These are phyloP conservation scores for Pichia eremophila DNA, from an alignment of 805 yeast genomes.

Conservation along the genomic window DNA sequence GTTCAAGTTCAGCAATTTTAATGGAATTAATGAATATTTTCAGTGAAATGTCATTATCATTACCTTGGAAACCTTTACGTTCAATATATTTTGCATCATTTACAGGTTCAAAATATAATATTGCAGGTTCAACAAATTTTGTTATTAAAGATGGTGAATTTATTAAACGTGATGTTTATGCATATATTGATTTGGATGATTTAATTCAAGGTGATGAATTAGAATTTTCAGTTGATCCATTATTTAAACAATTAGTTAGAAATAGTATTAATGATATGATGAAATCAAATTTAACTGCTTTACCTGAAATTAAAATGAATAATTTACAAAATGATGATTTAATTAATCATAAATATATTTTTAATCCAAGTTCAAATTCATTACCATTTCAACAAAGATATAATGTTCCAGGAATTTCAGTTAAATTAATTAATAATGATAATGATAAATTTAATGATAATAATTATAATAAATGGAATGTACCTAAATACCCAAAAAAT, in stretches of 20 bases:
- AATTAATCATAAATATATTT: neutral
- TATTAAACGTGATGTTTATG: slow-evolving; percentile 50
- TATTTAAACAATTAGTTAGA: slow-evolving; percentile 40
- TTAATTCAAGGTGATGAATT: slow-evolving; percentile 45
- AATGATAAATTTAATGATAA: slow-evolving; percentile 4
- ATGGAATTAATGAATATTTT: slow-evolving; percentile 64
- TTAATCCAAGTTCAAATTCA: slow-evolving; percentile 2
- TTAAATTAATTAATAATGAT: slow-evolving; percentile 31
- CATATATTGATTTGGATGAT: slow-evolving; percentile 68
- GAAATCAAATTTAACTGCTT: slow-evolving; percentile 13
- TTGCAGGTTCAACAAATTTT: slow-evolving; percentile 81
- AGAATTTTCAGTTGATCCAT: slow-evolving; percentile 47
- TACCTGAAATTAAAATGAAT: neutral
- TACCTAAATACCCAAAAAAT: slow-evolving; percentile 32
- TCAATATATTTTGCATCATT: slow-evolving; percentile 75
- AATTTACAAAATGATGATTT: neutral
- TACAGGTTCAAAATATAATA: slow-evolving; percentile 72
- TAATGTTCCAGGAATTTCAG: slow-evolving; percentile 64
- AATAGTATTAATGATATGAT: slow-evolving; percentile 28
- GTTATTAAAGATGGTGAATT: slow-evolving; percentile 46
- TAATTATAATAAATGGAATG: slow-evolving; percentile 17
- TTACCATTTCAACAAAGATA: slow-evolving; percentile 52
- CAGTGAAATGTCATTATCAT: slow-evolving; percentile 50
- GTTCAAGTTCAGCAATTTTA: slow-evolving; percentile 66
- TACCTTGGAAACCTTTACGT: slow-evolving; percentile 77